These are phyloP conservation scores for Paecilomyces variotii DNA, from an alignment of 2,329 filamentous ascomycete species.

Conservation along the genomic window DNA sequence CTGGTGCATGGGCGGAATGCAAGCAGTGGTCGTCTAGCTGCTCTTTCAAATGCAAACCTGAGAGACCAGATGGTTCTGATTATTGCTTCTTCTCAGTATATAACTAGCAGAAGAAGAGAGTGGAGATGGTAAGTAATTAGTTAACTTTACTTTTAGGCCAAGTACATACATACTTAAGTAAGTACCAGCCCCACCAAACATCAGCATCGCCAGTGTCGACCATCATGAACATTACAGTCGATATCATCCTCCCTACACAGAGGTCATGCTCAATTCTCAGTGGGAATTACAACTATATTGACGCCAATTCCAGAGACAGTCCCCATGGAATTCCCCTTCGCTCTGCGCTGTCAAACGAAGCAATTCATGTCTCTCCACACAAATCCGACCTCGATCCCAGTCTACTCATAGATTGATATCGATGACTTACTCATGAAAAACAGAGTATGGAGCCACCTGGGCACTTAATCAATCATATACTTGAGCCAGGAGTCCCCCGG, in stretches of 20 bases:
- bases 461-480: no score
- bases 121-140: neutral
- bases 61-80: no score
- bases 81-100: no score
- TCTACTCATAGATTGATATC: neutral
- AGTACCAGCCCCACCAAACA: neutral
- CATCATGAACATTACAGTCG: neutral
- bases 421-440: neutral
- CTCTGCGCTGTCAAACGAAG: neutral
- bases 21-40: no score
- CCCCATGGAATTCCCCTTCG: neutral
- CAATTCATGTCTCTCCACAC: neutral
- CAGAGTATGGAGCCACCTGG: no score
- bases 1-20: no score
- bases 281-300: neutral
- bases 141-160: neutral
- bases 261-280: neutral
- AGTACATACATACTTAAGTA: no score
- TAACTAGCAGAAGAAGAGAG: neutral
- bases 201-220: neutral
- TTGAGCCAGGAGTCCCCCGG: no score
- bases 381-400: neutral
- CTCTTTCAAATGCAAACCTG: no score
- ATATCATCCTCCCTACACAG: neutral
- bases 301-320: neutral